These are phyloP conservation scores for Gentiana straminea DNA, from an alignment of 257 asterid species.

Conservation along the genomic window DNA sequence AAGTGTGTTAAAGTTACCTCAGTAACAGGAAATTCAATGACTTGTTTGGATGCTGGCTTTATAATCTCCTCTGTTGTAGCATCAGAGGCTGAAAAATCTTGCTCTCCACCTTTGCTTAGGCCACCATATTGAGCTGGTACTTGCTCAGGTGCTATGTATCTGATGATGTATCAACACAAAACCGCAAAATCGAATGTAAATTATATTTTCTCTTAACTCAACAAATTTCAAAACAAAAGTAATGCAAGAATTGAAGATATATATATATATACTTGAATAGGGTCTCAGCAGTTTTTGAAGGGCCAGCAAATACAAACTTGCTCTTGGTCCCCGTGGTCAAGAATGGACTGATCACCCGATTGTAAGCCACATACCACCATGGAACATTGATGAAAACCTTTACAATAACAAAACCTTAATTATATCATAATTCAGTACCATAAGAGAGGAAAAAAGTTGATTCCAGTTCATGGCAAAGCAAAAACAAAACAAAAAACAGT, in stretches of 20 bases:
- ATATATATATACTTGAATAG: conserved; percentile 57
- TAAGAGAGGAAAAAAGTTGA: too few relatives aligned
- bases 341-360: conserved; percentile 87
- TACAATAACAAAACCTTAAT: neutral
- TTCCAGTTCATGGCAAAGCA: neutral
- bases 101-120: conserved; percentile 68
- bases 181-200: neutral
- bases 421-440: neutral
- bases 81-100: conserved; percentile 60
- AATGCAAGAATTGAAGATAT: neutral
- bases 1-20: conserved; percentile 37
- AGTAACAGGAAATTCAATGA: conserved; percentile 62
- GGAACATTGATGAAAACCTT: conserved; percentile 94
- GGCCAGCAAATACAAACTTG: conserved; percentile 81
- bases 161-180: conserved; percentile 15
- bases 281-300: conserved; percentile 62
- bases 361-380: conserved; percentile 95
- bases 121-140: conserved; percentile 91
- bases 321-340: conserved; percentile 76
- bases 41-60: conserved; percentile 68
- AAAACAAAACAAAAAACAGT: neutral
- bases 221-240: neutral
- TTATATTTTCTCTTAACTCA: neutral
- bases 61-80: conserved; percentile 62
- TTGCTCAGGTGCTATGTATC: conserved; percentile 87